Conservation (phyloP, 345 rosid genomes). For the Citrus hindsii region DNA sequence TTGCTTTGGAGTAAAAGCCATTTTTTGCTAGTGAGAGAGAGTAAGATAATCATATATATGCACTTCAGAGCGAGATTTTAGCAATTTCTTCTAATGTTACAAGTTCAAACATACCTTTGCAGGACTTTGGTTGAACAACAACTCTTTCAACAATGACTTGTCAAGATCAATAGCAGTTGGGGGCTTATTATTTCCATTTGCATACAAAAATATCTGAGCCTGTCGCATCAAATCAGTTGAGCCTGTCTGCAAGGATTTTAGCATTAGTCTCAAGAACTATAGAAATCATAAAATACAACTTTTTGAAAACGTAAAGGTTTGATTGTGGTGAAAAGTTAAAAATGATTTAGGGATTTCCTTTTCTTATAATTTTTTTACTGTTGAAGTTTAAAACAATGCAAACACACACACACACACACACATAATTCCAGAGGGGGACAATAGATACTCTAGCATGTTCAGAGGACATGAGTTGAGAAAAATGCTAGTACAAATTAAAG, state of each 20-base stretch:
- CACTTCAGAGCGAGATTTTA: neutral
- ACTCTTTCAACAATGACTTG: slow-evolving; percentile 64
- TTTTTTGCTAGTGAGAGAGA: neutral
- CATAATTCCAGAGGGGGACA: neutral
- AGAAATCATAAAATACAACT: neutral
- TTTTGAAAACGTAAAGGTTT: neutral
- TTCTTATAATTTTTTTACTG: neutral
- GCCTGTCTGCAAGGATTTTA: slow-evolving; percentile 50
- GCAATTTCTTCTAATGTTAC: neutral
- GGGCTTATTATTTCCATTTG: slow-evolving; percentile 71
- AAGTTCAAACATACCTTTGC: slow-evolving; percentile 55
- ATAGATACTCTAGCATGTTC: neutral
- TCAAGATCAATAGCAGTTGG: slow-evolving; percentile 92
- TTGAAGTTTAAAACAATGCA: neutral
- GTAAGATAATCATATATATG: neutral
- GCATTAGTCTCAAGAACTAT: neutral
- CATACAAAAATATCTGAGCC: slow-evolving; percentile 75
- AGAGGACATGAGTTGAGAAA: neutral
- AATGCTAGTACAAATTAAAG: neutral
- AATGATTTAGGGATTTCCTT: neutral
- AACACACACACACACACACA: no score
- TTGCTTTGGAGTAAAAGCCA: neutral
- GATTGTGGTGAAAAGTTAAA: neutral
- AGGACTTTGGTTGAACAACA: slow-evolving; percentile 83
- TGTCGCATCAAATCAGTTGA: slow-evolving; percentile 65